Percentiles rank a stretch among this genome's conserved stretches.
These are phyloP conservation scores for Barnettozyma sp. DNA, from an alignment of 805 yeast species.

Conservation along the genomic window DNA sequence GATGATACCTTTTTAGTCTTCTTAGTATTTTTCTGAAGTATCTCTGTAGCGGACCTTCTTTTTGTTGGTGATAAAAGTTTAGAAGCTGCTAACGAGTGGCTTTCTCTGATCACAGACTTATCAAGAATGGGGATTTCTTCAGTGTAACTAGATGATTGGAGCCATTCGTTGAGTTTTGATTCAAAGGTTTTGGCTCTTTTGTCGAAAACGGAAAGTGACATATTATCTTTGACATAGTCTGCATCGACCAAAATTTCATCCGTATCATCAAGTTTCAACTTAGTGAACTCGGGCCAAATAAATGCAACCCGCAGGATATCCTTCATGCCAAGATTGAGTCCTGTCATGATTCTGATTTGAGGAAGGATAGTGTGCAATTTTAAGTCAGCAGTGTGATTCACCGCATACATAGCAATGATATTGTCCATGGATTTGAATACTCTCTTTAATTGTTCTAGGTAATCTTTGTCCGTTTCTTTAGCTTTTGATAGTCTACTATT, in stretches of 20 bases:
- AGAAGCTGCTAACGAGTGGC: too few relatives aligned
- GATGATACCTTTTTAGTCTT: background rate
- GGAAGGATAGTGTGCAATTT: slow-evolving; percentile 12
- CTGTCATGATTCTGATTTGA: slow-evolving; percentile 13
- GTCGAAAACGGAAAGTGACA: slow-evolving; percentile 8
- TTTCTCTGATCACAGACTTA: too few relatives aligned
- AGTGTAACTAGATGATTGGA: too few relatives aligned
- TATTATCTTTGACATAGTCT: slow-evolving; percentile 9
- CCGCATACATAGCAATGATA: slow-evolving; percentile 11
- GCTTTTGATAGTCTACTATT: too few relatives aligned
- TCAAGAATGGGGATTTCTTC: slow-evolving; percentile 15
- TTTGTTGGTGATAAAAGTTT: too few relatives aligned
- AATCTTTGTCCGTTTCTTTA: too few relatives aligned
- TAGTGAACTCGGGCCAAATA: slow-evolving; percentile 19
- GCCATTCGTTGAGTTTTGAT: slow-evolving; percentile 15
- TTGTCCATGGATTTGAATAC: slow-evolving; percentile 19
- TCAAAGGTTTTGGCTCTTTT: slow-evolving; percentile 11
- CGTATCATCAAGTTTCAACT: slow-evolving; percentile 13
- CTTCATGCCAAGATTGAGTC: slow-evolving; percentile 7
- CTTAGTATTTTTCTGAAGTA: slow-evolving; percentile 6
- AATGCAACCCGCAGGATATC: slow-evolving; percentile 16
- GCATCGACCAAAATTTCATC: slow-evolving; percentile 18
- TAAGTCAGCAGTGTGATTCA: slow-evolving; percentile 17
- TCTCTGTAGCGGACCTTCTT: slow-evolving; percentile 15
- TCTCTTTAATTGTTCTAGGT: slow-evolving; percentile 6